Percentiles rank a stretch among this genome's conserved stretches.
Evolutionary conservation across 2,329 filamentous ascomycete genomes (phyloP).

Genomic region (Elsinoe arachidis): DNA sequence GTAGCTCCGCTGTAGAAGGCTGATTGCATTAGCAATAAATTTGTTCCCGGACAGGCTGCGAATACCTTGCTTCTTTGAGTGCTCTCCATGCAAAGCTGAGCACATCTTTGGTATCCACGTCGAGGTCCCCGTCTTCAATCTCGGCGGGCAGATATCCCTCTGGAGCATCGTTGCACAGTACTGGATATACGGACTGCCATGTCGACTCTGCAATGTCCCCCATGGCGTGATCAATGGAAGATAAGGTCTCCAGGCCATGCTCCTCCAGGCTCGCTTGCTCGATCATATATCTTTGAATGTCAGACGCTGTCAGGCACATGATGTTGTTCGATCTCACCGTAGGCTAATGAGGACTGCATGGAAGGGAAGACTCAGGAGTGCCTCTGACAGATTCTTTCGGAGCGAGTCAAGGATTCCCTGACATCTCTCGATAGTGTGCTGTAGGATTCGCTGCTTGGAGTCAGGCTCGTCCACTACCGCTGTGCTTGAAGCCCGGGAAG

Average conservation of each 20-base stretch:
- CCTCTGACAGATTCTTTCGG: slow-evolving; percentile 54
- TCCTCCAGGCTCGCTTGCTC: neutral
- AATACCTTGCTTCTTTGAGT: slow-evolving; percentile 81
- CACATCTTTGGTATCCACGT: slow-evolving; percentile 75
- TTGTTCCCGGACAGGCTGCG: neutral
- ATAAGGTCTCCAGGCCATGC: neutral
- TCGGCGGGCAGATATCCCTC: slow-evolving; percentile 79
- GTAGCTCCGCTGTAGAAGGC: slow-evolving; percentile 55
- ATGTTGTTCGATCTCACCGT: slow-evolving; percentile 19
- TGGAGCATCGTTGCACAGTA: slow-evolving; percentile 88
- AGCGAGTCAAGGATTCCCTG: slow-evolving; percentile 57
- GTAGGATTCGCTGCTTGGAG: slow-evolving; percentile 44
- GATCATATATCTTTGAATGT: slow-evolving; percentile 1
- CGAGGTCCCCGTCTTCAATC: slow-evolving; percentile 60
- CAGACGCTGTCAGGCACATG: neutral
- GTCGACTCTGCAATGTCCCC: neutral
- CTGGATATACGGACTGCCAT: slow-evolving; percentile 49
- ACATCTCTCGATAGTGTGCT: slow-evolving; percentile 51
- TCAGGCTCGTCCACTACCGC: slow-evolving; percentile 23
- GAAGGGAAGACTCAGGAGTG: slow-evolving; percentile 41
- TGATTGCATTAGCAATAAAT: slow-evolving; percentile 31
- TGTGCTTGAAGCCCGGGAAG: neutral
- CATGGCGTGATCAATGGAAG: neutral
- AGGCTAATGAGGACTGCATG: slow-evolving; percentile 34
- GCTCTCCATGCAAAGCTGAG: slow-evolving; percentile 93